Evolutionary conservation across 768 basidiomycete genomes (phyloP), one percentile per base, ranked within the genome.

Genomic region (Plicaturopsis crispa): DNA sequence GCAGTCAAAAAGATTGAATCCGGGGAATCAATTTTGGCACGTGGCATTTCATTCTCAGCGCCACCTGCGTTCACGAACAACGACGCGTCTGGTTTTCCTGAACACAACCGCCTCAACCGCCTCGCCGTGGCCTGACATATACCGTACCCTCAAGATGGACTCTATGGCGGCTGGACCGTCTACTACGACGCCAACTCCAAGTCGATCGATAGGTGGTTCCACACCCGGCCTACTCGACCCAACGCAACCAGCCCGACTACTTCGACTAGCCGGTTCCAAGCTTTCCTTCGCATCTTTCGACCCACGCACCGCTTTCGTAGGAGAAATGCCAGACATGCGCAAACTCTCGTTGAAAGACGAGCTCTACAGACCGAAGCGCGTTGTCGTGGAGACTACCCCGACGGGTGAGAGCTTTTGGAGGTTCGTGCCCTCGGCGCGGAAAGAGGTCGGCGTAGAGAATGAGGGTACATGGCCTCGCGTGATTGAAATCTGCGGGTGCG

Each of bases 221-320:
- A 54, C 56, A 13, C 81, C 83, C n/a, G 85, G 86, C 6, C 46
- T 73, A 2, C 65, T 86, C 18, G 85, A 89, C 59, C 58, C 65
- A 24, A 64, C 73, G 0, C 85, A 89, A 53, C 60, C 63, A 10
- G 51, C 60, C 12, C 78, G 85, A 31, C 56, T 89, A 14, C 65
- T 84, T n/a, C 75, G 78, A 34, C 57, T 63, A 30, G 66, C 72
- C 2, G 65, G 65, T n/a, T 74, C 81, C 3, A 75, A 46, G 21
- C 60, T 88, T n/a, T 70, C 65, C 4, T 89, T 89, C 48, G 82
- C 86, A 7, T 70, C 69, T n/a, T 86, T 84, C 42, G 75, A 88
- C 51, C 80, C 84, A 4, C 67, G 66, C 37, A 70, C 78, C 18
- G 86, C 83, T 0, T 69, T n/a, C 62, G 11, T 39, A 52, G 46